These are phyloP conservation scores for Aspergillus oerlinghausenensis DNA, from an alignment of 2,329 filamentous ascomycete genomes.

Conservation along the genomic window DNA sequence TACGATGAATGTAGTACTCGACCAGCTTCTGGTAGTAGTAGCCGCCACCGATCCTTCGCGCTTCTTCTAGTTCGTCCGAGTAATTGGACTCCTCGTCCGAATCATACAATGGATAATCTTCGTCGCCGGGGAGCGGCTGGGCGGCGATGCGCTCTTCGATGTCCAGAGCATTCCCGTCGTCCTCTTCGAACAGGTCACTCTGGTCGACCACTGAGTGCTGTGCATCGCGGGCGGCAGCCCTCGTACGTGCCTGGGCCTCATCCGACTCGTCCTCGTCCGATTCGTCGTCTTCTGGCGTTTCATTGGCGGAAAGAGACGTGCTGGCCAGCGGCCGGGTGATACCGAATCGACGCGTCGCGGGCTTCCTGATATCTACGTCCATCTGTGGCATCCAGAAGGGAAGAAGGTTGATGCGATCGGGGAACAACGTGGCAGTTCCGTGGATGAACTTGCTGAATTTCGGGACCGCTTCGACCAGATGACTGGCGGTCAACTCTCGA, in stretches of 20 bases:
- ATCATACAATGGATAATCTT: slow-evolving; percentile 85
- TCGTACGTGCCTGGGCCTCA: slow-evolving; percentile 3
- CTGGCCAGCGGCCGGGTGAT: slow-evolving; percentile 76
- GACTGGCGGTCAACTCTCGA: slow-evolving; percentile 82
- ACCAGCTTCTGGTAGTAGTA: slow-evolving; percentile 64
- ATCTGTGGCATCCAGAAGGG: slow-evolving; percentile 99
- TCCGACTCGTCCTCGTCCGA: slow-evolving; percentile 58
- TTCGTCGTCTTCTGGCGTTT: slow-evolving; percentile 67
- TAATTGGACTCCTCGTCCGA: slow-evolving; percentile 79
- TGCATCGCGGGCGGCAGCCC: not conserved
- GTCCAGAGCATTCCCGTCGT: slow-evolving; percentile 55
- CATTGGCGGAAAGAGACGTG: slow-evolving; percentile 70
- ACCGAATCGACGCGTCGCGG: slow-evolving; percentile 80
- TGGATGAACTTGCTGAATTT: slow-evolving; percentile 99
- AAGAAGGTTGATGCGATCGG: slow-evolving; percentile 78
- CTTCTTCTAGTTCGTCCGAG: slow-evolving; percentile 71
- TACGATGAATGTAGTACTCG: slow-evolving; percentile 47
- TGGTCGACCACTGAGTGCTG: slow-evolving; percentile 31
- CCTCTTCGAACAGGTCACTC: slow-evolving; percentile 45
- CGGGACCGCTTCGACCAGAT: slow-evolving; percentile 95
- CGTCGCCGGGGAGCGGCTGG: slow-evolving; percentile 53
- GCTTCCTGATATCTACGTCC: slow-evolving; percentile 95
- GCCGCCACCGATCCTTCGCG: slow-evolving; percentile 69
- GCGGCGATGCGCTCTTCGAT: slow-evolving; percentile 77
- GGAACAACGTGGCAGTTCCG: slow-evolving; percentile 82